phyloP scores from a whole-genome alignment of 108 stramenopile genomes.

The Nitzschia inconspicua region DNA sequence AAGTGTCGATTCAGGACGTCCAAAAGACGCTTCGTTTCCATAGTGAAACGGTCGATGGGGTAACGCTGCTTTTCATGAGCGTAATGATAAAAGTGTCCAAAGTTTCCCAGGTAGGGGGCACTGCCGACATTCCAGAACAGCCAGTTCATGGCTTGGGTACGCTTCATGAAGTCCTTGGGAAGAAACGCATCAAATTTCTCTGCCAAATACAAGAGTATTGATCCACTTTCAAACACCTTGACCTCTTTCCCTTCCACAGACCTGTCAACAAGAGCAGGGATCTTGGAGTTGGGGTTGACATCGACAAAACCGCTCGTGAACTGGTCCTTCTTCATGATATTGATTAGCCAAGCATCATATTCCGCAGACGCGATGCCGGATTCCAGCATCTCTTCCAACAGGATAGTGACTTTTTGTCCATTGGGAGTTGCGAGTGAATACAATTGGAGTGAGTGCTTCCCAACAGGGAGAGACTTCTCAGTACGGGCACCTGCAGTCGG shows the following conservation, averaged over 20 bases:
- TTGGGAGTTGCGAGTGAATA: slow-evolving; percentile 86
- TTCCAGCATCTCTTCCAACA: slow-evolving; percentile 69
- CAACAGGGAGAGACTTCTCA: slow-evolving; percentile 50
- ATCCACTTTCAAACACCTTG: slow-evolving; percentile 75
- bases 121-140: slow-evolving; percentile 80
- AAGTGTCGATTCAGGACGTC: slow-evolving; percentile 76
- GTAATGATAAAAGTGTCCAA: slow-evolving; percentile 77
- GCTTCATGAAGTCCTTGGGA: slow-evolving; percentile 25
- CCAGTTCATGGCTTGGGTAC: slow-evolving; percentile 72
- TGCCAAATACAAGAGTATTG: slow-evolving; percentile 76
- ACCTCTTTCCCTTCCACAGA: slow-evolving; percentile 28
- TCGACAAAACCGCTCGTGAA: slow-evolving; percentile 77
- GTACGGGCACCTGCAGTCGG: slow-evolving; percentile 74
- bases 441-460: slow-evolving; percentile 73
- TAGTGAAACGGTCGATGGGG: slow-evolving; percentile 77
- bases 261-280: slow-evolving; percentile 74
- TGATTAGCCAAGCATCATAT: slow-evolving; percentile 72
- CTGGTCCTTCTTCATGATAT: slow-evolving; percentile 70
- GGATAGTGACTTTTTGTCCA: slow-evolving; percentile 81
- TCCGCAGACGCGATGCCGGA: slow-evolving; percentile 45
- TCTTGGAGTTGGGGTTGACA: slow-evolving; percentile 90
- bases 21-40: slow-evolving; percentile 80
- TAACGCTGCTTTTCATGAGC: slow-evolving; percentile 69
- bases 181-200: slow-evolving; percentile 60
- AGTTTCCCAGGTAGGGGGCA: slow-evolving; percentile 75